Base-by-base conservation (phyloP, 1,284 basidiomycete genomes). In the Microbotryomycetes sp. region DNA sequence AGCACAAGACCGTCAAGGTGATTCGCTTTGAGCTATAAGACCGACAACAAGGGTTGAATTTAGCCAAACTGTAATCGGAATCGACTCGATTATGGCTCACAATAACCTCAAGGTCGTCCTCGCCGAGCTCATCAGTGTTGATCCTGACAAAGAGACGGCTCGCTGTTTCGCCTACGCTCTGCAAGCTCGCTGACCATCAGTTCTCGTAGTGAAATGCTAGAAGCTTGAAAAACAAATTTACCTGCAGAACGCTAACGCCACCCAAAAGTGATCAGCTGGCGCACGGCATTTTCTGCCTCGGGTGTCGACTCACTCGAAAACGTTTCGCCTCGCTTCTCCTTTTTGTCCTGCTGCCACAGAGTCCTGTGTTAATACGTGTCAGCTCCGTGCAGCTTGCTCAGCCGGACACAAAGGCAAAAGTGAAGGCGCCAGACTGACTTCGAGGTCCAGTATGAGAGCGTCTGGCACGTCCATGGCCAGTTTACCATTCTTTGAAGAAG, bases 111-210 rank as follows among this genome's bases (percentile, higher is more conserved):
- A 91, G 78, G 71, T 92, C 90, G 3, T 85, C 79, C 51, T 84
- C 84, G 0, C 83, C 81, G 1, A 87, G 87, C 13, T 77, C 81
- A n/a, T 85, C 79, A 45, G 84, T 83, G 72, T 93, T 92, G 45
- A 91, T 78, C 54, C 90, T 80, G 18, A 89, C 84, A 23, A 67
- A 67, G 52, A 57, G 51, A 29, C 58, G 57, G 13, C 60, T 56
- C 13, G n/a, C 21, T 3, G 57, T 46, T 4, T 51, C 45, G 11
- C 31, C 65, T 41, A 31, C 41, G 24, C 31, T 35, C 21, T 23
- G n/a, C 24, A 41, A n/a, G 35, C 35, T 11, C 35, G 35, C n/a
- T n/a, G 46, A 26, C 29, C 5, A 6, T 9, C 26, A 18, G 18
- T 21, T 48, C 21, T 11, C 46, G 46, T 21, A 21, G 46, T 9